Base-by-base conservation (phyloP, 202 grass and related monocot genomes). In the Zizania palustris region DNA sequence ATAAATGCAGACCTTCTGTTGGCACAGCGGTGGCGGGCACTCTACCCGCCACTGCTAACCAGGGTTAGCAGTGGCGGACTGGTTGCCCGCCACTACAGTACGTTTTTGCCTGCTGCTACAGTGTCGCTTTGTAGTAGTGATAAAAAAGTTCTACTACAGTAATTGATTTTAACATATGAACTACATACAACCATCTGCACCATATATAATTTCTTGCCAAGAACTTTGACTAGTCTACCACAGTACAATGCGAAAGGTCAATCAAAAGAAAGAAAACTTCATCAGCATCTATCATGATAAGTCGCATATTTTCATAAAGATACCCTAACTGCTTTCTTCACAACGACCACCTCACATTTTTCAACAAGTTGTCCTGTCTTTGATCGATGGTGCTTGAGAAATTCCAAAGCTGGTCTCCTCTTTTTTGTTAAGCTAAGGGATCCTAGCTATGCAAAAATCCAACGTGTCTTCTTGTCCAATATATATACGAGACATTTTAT, bases 301-400 rank as follows among this genome's bases (percentile, higher is more conserved):
- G 19, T 6, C 39, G 7, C 45, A 9, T 14, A 54, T 33, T 75
- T 63, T 56, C 33, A 34, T 73, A 77, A 53, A n/a, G 19, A 50
- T 62, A 75, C 41, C 28, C 43, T 41, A 62, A 46, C 59, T 66
- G 59, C 33, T 57, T 67, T 21, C 37, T 56, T 72, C n/a, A 65
- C 13, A 67, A 35, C 61, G 58, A 77, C 44, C 66, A 46, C 35
- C 41, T 43, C 35, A 59, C 72, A 43, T 64, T 58, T 58, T 45
- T 69, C 14, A 60, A 72, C 48, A 21, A 58, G 60, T 19, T 43
- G 51, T 87, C 50, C 49, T 67, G 51, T 12, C 38, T 38, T 48
- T 10, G 16, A 77, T 56, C 58, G 28, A 77, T 72, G 60, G 71
- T 42, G 42, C 20, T 51, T 58, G 67, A 73, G 49, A 82, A 85